Conservation (phyloP, 345 rosid species). For the Cardiospermum halicacabum region DNA sequence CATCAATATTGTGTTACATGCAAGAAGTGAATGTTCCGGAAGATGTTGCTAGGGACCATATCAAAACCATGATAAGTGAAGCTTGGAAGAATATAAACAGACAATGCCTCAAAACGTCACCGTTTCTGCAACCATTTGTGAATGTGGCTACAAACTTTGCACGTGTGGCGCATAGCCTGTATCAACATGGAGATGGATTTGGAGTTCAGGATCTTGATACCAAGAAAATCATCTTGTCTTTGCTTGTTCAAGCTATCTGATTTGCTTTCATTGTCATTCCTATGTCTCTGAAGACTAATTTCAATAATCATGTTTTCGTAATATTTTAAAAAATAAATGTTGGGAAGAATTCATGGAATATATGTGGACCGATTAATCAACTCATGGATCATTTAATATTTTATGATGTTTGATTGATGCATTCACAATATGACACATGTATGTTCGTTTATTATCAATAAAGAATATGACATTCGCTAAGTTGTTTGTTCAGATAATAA, state of each 20-base stretch:
- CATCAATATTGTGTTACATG: constrained; percentile 40
- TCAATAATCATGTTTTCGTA: too few species aligned
- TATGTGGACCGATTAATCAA: too few species aligned
- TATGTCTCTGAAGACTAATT: too few species aligned
- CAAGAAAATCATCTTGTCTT: constrained; percentile 25
- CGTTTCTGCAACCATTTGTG: constrained; percentile 17
- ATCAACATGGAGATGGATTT: constrained; percentile 45
- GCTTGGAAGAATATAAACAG: constrained; percentile 40
- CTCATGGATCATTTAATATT: too few species aligned
- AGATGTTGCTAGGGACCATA: constrained; percentile 26
- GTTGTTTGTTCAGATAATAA: too few species aligned
- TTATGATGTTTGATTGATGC: too few species aligned
- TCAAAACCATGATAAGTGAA: constrained; percentile 23
- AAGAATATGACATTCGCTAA: too few species aligned
- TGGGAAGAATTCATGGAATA: too few species aligned
- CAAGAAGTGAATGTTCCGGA: constrained; percentile 36
- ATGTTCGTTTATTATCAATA: too few species aligned
- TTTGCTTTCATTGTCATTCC: not conserved
- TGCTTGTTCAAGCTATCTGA: constrained; percentile 31
- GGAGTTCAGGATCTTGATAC: constrained; percentile 36
- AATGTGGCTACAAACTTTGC: constrained; percentile 28
- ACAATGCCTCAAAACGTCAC: constrained; percentile 13
- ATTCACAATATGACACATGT: too few species aligned
- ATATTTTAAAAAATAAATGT: too few species aligned
- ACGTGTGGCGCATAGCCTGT: constrained; percentile 36